These are phyloP conservation scores for Phytophthora vignae DNA, from an alignment of 352 stramenopile genomes.

Conservation along the genomic window DNA sequence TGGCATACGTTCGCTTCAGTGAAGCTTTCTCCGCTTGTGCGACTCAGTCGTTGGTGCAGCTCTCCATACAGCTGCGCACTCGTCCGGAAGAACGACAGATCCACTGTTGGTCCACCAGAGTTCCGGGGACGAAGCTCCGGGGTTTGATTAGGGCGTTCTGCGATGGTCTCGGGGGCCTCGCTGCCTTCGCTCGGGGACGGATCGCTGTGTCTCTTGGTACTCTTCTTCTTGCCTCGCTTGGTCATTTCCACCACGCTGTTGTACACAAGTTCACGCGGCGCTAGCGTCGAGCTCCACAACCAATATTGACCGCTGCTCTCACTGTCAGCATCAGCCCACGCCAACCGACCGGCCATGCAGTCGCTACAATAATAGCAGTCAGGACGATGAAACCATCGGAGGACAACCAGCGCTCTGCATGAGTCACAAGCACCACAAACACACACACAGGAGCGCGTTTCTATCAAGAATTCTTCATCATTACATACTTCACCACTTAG, in stretches of 20 bases:
- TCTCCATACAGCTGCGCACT: constrained; percentile 50
- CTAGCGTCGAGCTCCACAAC: constrained; percentile 10
- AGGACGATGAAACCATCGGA: constrained; percentile 17
- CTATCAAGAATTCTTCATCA: constrained; percentile 22
- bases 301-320: constrained; percentile 2
- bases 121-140: neutral
- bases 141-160: constrained; percentile 4
- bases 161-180: neutral
- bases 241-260: constrained; percentile 21
- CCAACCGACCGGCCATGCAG: constrained; percentile 12
- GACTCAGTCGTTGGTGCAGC: constrained; percentile 42
- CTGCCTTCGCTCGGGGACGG: neutral
- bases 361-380: constrained; percentile 27
- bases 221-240: constrained; percentile 33
- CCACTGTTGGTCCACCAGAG: constrained; percentile 6
- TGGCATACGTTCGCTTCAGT: constrained; percentile 43
- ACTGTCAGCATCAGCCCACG: constrained; percentile 6
- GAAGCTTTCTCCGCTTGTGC: constrained; percentile 30
- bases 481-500: constrained; percentile 33
- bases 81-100: constrained; percentile 32
- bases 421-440: neutral
- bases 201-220: constrained; percentile 18
- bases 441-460: neutral
- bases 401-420: neutral
- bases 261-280: constrained; percentile 8